Evolutionary conservation across 2,329 filamentous ascomycete genomes (phyloP).

Genomic region (Domatiomyces catenatus): DNA sequence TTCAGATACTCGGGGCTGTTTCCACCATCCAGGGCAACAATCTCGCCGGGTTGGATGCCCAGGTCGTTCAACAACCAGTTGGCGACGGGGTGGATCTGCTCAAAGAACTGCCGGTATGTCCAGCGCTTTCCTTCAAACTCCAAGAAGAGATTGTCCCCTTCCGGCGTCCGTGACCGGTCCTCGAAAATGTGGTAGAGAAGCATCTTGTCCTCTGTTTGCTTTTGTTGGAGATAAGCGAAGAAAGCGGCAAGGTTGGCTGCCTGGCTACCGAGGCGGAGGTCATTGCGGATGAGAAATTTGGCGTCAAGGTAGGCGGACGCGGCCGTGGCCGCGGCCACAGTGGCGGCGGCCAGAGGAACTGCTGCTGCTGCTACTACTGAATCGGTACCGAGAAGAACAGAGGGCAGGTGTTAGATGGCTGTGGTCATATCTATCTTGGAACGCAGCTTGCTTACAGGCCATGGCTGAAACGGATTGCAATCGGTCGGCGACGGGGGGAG

Average conservation of each 20-base stretch:
- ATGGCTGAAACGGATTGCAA: not conserved
- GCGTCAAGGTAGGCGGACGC: conserved; percentile 50
- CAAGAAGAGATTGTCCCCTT: conserved; percentile 42
- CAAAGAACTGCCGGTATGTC: conserved; percentile 42
- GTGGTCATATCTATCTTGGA: not conserved
- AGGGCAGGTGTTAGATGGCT: not conserved
- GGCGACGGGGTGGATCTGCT: conserved; percentile 42
- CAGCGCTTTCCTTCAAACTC: conserved; percentile 51
- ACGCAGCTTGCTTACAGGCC: not conserved
- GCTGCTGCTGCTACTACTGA: conserved; percentile 13
- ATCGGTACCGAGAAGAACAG: not conserved
- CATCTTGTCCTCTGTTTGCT: conserved; percentile 36
- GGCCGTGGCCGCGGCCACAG: conserved; percentile 32
- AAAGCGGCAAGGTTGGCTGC: conserved; percentile 4
- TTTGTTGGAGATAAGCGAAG: conserved; percentile 9
- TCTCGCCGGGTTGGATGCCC: conserved; percentile 43
- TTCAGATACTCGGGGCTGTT: conserved; percentile 55
- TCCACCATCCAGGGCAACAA: conserved; percentile 51
- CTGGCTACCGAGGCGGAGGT: conserved; percentile 37
- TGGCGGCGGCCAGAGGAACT: conserved; percentile 21
- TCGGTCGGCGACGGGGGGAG: not conserved
- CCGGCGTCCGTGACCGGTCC: conserved; percentile 36
- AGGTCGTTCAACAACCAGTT: conserved; percentile 43
- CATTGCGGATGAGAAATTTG: conserved; percentile 51
- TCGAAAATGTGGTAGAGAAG: conserved; percentile 56